Percentiles rank a stretch among this genome's conserved stretches.
phyloP scores from a whole-genome alignment of 345 rosid species.

The Gossypioides kirkii region DNA sequence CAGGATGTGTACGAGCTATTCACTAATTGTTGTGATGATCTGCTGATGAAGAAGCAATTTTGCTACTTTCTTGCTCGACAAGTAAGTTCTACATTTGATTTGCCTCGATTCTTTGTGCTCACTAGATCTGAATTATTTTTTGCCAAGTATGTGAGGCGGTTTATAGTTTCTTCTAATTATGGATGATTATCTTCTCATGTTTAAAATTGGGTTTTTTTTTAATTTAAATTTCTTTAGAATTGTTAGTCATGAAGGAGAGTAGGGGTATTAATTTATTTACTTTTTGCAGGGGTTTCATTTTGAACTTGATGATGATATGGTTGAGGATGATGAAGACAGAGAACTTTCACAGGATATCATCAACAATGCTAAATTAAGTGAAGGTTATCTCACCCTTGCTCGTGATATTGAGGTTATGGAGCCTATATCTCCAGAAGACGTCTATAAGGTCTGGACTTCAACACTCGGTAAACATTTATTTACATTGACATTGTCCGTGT shows the following conservation, averaged over 20 bases:
- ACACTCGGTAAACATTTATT: background rate
- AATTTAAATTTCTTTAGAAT: background rate
- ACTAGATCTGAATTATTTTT: background rate
- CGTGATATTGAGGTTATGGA: conserved; percentile 99
- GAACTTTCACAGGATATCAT: conserved; percentile 71
- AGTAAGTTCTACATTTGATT: conserved; percentile 42
- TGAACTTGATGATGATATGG: conserved; percentile 69
- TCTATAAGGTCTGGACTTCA: conserved; percentile 66
- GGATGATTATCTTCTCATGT: background rate
- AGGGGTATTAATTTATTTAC: background rate
- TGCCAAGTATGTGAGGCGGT: background rate
- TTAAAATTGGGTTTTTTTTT: background rate
- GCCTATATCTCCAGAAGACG: conserved; percentile 91
- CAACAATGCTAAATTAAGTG: conserved; percentile 72
- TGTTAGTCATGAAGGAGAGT: background rate
- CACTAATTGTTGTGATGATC: conserved; percentile 64
- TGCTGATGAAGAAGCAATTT: conserved; percentile 71
- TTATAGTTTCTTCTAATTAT: background rate
- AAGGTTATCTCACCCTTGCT: conserved; percentile 92
- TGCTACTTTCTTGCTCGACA: conserved; percentile 87
- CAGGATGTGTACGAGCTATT: conserved; percentile 84
- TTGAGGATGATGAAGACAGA: conserved; percentile 56
- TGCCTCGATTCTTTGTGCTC: background rate
- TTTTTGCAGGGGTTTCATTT: conserved; percentile 57
- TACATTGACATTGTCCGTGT: background rate